Percentiles rank a stretch among this genome's conserved stretches.
Conservation (phyloP, 441 rosid genomes). For the Adansonia madagascariensis region DNA sequence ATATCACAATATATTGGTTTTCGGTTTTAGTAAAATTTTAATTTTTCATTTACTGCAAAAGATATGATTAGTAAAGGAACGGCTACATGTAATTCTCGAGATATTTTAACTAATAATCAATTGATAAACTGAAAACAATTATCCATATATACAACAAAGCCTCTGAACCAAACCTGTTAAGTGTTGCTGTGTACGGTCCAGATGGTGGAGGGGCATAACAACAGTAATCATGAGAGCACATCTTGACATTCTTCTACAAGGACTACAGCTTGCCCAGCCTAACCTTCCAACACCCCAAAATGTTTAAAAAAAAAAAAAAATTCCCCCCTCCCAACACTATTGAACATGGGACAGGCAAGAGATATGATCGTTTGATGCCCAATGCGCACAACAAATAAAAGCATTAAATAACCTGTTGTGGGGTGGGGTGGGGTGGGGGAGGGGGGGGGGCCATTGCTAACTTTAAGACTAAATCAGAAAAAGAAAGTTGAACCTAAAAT, state of each 20-base stretch:
- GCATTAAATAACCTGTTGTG: conserved; percentile 33
- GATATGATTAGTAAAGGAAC: conserved; percentile 42
- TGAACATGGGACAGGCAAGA: conserved; percentile 33
- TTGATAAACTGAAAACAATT: conserved; percentile 47
- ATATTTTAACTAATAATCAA: conserved; percentile 52
- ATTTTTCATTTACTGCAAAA: background rate
- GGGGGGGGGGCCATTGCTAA: conserved; percentile 28
- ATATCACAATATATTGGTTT: no score
- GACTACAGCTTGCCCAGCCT: conserved; percentile 22
- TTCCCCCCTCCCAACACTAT: conserved; percentile 31
- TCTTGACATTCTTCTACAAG: conserved; percentile 29
- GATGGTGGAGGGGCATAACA: conserved; percentile 34
- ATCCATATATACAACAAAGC: conserved; percentile 62
- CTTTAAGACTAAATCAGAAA: conserved; percentile 37
- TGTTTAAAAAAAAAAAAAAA: conserved; percentile 32
- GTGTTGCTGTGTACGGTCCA: conserved; percentile 31
- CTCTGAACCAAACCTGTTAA: conserved; percentile 42
- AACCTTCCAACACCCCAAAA: conserved; percentile 10
- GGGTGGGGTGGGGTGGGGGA: no score
- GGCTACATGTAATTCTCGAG: conserved; percentile 43
- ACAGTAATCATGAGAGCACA: conserved; percentile 4
- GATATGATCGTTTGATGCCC: conserved; percentile 27
- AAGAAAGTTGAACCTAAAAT: conserved; percentile 40
- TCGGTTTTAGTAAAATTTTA: no score
- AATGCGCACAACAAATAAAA: conserved; percentile 25